phyloP scores from a whole-genome alignment of 2,329 filamentous ascomycete genomes.

The Arthrobotrys conoides region DNA sequence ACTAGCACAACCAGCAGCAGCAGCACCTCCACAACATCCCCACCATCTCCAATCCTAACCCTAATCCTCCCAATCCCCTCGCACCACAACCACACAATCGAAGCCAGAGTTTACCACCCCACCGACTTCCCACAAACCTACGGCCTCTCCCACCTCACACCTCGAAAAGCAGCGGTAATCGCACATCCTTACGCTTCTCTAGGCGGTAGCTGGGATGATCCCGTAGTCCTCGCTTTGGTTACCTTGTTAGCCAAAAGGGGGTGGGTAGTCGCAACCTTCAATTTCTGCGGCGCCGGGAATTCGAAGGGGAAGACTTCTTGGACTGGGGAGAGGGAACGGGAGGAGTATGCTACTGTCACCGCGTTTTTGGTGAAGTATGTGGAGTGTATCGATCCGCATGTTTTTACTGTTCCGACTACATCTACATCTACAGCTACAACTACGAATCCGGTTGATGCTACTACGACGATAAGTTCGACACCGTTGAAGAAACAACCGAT shows the following conservation, averaged over 20 bases:
- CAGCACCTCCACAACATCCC: slow-evolving; percentile 55
- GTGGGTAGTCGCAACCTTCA: slow-evolving; percentile 87
- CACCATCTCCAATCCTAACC: slow-evolving; percentile 60
- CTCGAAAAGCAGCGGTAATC: slow-evolving; percentile 74
- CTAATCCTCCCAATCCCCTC: slow-evolving; percentile 81
- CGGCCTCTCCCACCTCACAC: slow-evolving; percentile 3
- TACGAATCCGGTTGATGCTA: not conserved
- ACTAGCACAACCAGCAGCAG: slow-evolving; percentile 54
- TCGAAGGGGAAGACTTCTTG: slow-evolving; percentile 87
- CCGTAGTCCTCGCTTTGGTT: slow-evolving; percentile 78
- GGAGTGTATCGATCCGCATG: slow-evolving; percentile 57
- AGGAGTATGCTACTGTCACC: slow-evolving; percentile 86
- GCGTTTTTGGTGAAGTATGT: slow-evolving; percentile 84
- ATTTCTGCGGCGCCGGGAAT: slow-evolving; percentile 83
- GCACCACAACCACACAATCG: slow-evolving; percentile 80
- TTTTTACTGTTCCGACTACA: slow-evolving; percentile 1
- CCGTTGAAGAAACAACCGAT: slow-evolving; percentile 45
- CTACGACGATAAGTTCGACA: not conserved
- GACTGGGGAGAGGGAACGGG: slow-evolving; percentile 83
- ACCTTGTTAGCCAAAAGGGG: slow-evolving; percentile 77
- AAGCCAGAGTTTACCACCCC: slow-evolving; percentile 87
- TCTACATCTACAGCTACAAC: too few relatives aligned
- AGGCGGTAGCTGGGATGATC: slow-evolving; percentile 87
- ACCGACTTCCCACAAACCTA: slow-evolving; percentile 66
- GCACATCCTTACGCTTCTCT: slow-evolving; percentile 93